Evolutionary conservation across 2,329 filamentous ascomycete species (phyloP), one percentile per base, ranked within the genome.

Genomic region (Fusarium sp.): DNA sequence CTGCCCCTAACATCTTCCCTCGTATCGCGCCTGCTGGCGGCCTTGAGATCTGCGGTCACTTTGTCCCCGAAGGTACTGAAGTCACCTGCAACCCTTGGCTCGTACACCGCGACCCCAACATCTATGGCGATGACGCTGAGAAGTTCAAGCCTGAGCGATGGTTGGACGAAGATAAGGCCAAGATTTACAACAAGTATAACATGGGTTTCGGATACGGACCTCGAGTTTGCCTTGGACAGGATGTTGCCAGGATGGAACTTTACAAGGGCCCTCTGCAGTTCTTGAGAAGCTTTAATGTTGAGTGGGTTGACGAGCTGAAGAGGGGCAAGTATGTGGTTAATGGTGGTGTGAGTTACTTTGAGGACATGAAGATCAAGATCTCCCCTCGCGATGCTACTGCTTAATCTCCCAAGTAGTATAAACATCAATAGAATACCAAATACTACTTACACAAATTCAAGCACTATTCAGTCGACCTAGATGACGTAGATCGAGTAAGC

Each of bases 1-100:
- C 84, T 0, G 81, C 81, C 0, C 84, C 83, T 6, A 74, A 87
- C 13, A 82, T 84, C 5, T 74, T 87, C n/a, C 83, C 83, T 72
- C 80, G 86, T 7, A 77, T 81, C 1, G 84, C 86, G 0, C 84
- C 85, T 0, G 58, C 78, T 4, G 81, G 78, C 0, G 85, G 86
- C 1, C 77, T 78, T 0, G 78, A 79, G 8, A 77, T 88, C 8
- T 77, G 77, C 3, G 78, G 76, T 0, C 25, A 64, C 1, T 77
- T 75, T 30, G 74, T 81, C 5, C 79, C 78, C 0, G 73, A 73
- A 7, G 77, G 76, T 42, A 76, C 79, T 0, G 73, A 78, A 0
- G 74, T 83, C 0, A 79, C 79, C 0, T 72, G 79, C 19, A 82
- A 80, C 37, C 68, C 75, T 0, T 82, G 79, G 80, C 77, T 79